These are phyloP conservation scores for Flaveria linearis DNA, from an alignment of 129 eudicot species.

Conservation along the genomic window DNA sequence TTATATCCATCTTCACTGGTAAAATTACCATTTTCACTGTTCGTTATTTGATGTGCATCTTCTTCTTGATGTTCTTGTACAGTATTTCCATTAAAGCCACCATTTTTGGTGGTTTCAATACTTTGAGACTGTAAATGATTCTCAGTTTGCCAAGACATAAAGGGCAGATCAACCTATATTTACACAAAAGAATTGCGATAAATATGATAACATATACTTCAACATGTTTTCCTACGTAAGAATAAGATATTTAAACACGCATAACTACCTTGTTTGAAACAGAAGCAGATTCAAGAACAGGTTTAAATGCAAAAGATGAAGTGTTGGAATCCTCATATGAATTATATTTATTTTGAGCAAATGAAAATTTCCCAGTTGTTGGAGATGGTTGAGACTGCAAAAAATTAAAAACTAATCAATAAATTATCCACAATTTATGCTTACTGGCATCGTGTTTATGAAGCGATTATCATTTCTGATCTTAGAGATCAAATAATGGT, in stretches of 20 bases:
- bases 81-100: constrained; percentile 18
- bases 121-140: background rate
- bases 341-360: constrained; percentile 48
- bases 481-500: background rate
- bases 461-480: background rate
- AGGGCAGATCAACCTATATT: constrained; percentile 9
- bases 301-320: constrained; percentile 59
- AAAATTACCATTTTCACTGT: constrained; percentile 39
- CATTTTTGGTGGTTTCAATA: background rate
- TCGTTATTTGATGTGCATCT: constrained; percentile 42
- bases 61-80: constrained; percentile 47
- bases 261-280: constrained; percentile 22
- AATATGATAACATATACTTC: background rate
- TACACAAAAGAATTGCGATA: background rate
- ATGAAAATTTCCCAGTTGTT: constrained; percentile 62
- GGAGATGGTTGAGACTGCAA: constrained; percentile 72
- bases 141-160: constrained; percentile 15
- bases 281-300: constrained; percentile 40
- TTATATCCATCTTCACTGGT: constrained; percentile 64
- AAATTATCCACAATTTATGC: background rate
- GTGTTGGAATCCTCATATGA: constrained; percentile 32
- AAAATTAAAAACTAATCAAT: constrained; percentile 1
- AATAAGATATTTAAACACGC: background rate
- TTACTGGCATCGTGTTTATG: background rate
- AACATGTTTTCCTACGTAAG: background rate